Evolutionary conservation across 441 rosid species (phyloP).

Genomic region (Pelargonium citronellum): DNA sequence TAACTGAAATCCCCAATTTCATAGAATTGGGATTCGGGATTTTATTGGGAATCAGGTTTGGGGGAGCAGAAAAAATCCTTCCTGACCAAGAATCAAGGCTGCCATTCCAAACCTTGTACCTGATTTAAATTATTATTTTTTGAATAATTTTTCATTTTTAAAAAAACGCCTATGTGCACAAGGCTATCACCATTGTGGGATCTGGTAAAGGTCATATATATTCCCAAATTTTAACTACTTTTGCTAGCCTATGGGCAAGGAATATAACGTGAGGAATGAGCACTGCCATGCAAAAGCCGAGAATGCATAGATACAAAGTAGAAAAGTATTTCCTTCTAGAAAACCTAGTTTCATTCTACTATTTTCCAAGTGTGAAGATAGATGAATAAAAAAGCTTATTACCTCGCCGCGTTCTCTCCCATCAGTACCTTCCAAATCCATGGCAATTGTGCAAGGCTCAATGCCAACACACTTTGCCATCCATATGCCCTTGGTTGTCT

Average conservation of each 20-base stretch:
- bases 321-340: background rate
- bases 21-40: no score
- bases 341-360: constrained; percentile 2
- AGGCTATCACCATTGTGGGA: no score
- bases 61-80: no score
- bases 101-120: no score
- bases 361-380: background rate
- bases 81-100: no score
- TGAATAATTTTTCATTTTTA: no score
- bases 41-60: no score
- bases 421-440: constrained; percentile 97
- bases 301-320: background rate
- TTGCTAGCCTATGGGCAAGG: background rate
- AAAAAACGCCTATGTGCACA: no score
- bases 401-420: constrained; percentile 98
- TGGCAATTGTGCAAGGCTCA: constrained; percentile 72
- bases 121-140: no score
- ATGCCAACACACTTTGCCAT: constrained; percentile 66
- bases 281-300: background rate
- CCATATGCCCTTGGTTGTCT: constrained; percentile 96
- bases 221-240: background rate
- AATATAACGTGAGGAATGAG: background rate
- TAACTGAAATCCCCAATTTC: background rate
- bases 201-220: no score
- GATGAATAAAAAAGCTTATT: constrained; percentile 5